Percentiles rank a stretch among this genome's conserved stretches.
phyloP scores from a whole-genome alignment of 2,329 filamentous ascomycete genomes.

The Coniochaeta sp. region DNA sequence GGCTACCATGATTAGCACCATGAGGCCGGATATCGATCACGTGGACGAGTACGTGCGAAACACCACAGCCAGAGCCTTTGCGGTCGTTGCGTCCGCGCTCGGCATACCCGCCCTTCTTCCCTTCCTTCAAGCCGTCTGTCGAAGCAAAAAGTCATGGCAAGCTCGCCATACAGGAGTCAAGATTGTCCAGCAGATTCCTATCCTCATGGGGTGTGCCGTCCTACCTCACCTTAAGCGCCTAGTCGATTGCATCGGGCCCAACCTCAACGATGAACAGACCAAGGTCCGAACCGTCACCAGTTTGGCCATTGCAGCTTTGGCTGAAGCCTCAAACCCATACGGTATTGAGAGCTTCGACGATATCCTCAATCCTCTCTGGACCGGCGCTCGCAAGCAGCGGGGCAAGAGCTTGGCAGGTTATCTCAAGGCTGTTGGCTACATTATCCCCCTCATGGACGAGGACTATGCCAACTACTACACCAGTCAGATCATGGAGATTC shows the following conservation, averaged over 20 bases:
- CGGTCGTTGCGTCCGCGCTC: constrained; percentile 90
- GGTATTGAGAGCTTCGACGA: constrained; percentile 99
- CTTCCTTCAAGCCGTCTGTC: constrained; percentile 90
- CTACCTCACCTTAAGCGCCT: constrained; percentile 91
- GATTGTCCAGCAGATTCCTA: constrained; percentile 98
- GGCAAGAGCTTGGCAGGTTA: constrained; percentile 95
- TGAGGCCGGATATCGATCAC: constrained; percentile 98
- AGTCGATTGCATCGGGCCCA: constrained; percentile 92
- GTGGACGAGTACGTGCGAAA: constrained; percentile 98
- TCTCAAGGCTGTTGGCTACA: constrained; percentile 94
- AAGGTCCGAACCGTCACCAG: constrained; percentile 96
- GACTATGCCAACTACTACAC: constrained; percentile 99
- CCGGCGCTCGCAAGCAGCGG: constrained; percentile 88
- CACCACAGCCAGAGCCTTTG: constrained; percentile 93
- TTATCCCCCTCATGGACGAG: constrained; percentile 98
- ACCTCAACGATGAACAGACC: constrained; percentile 94
- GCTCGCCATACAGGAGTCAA: constrained; percentile 97
- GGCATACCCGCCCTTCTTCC: constrained; percentile 92
- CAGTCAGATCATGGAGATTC: constrained; percentile 96
- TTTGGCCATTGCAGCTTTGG: constrained; percentile 87
- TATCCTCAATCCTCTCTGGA: constrained; percentile 95
- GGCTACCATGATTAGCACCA: constrained; percentile 98
- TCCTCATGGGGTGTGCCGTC: constrained; percentile 96
- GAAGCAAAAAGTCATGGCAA: constrained; percentile 99
- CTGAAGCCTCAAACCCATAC: constrained; percentile 94